Percentiles rank a stretch among this genome's conserved stretches.
Evolutionary conservation across 2,329 filamentous ascomycete species (phyloP).

Genomic region (Fusarium udum): DNA sequence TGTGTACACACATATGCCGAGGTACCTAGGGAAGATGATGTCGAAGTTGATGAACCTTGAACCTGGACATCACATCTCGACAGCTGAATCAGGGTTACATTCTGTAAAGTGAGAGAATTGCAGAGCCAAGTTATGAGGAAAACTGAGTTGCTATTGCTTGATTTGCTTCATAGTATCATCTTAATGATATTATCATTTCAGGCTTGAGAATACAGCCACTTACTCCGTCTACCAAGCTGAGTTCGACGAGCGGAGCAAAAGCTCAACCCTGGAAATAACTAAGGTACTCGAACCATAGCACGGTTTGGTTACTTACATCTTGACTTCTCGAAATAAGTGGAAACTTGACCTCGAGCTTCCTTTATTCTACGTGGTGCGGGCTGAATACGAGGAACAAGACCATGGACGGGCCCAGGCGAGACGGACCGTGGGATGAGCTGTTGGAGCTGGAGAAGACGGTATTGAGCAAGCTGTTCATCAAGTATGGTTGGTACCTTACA

Average conservation of each 20-base stretch:
- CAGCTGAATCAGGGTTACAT: not conserved
- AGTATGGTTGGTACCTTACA: not conserved
- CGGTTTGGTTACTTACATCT: conserved; percentile 12
- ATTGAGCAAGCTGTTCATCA: not conserved
- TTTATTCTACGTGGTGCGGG: conserved; percentile 7
- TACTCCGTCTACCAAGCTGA: not conserved
- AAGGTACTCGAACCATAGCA: conserved; percentile 11
- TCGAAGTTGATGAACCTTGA: conserved; percentile 25
- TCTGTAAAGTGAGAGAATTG: not conserved
- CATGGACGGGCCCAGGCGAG: conserved; percentile 21
- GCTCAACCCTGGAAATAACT: conserved; percentile 1
- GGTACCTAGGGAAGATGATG: conserved; percentile 12
- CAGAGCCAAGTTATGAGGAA: not conserved
- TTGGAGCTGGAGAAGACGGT: conserved; percentile 12
- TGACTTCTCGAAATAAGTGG: conserved; percentile 41
- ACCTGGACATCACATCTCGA: conserved; percentile 22
- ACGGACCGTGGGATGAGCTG: conserved; percentile 7
- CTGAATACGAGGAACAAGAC: conserved; percentile 6
- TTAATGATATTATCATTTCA: not conserved
- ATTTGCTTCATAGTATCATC: not conserved
- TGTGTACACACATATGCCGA: not conserved
- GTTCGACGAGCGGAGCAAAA: conserved; percentile 25
- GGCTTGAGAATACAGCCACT: not conserved
- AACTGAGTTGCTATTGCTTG: not conserved
- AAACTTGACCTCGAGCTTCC: conserved; percentile 3